These are phyloP conservation scores for Xylariaceae sp. DNA, from an alignment of 2,329 filamentous ascomycete species.

Conservation along the genomic window DNA sequence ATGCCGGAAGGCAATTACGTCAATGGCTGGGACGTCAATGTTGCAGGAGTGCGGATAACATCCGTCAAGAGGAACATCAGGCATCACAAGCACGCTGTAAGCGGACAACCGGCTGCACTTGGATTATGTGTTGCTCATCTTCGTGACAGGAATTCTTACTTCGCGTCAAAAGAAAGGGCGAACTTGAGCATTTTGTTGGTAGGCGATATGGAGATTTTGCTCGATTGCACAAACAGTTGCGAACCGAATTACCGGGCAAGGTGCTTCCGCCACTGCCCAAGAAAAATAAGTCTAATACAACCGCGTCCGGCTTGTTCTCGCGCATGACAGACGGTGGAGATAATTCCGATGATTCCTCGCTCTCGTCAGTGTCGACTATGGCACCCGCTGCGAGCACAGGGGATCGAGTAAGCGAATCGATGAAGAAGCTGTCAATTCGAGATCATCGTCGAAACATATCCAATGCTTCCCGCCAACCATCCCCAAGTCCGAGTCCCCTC, in stretches of 20 bases:
- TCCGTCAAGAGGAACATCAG: conserved; percentile 81
- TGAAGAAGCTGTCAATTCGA: conserved; percentile 42
- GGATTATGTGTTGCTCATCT: conserved; percentile 9
- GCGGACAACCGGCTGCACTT: conserved; percentile 28
- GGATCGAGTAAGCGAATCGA: conserved; percentile 29
- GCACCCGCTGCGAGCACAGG: conserved; percentile 22
- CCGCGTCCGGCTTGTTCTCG: conserved; percentile 54
- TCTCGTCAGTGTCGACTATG: conserved; percentile 76
- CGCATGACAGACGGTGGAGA: conserved; percentile 50
- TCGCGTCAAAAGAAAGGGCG: conserved; percentile 73
- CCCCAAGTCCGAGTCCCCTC: conserved; percentile 34
- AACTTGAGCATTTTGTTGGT: conserved; percentile 74
- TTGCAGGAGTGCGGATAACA: conserved; percentile 79
- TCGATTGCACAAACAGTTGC: conserved; percentile 72
- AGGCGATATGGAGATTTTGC: conserved; percentile 86
- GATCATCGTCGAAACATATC: conserved; percentile 39
- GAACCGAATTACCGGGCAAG: conserved; percentile 84
- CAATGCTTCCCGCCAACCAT: conserved; percentile 32
- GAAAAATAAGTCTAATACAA: conserved; percentile 83
- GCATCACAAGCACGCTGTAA: conserved; percentile 84
- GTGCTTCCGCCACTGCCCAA: conserved; percentile 80
- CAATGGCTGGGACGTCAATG: conserved; percentile 96
- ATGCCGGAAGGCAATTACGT: conserved; percentile 87
- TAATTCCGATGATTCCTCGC: conserved; percentile 73
- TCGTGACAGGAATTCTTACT: conserved; percentile 74